These are phyloP conservation scores for Nakaseomyces uthaithaninus DNA, from an alignment of 1,139 yeast species.

Conservation along the genomic window DNA sequence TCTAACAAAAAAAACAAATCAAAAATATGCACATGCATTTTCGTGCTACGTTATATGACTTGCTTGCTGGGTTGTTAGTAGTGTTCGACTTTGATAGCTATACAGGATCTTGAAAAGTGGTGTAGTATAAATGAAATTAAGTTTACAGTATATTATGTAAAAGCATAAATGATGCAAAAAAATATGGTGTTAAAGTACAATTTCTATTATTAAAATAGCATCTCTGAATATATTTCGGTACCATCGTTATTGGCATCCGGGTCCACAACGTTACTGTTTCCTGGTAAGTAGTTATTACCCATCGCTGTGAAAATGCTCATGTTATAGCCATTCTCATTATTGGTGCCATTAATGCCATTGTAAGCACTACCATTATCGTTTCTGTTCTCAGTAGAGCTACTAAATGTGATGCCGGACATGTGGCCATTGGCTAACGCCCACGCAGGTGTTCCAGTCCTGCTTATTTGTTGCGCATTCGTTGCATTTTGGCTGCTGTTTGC, in stretches of 20 bases:
- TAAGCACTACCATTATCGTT: background rate
- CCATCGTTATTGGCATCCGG: conserved; percentile 5
- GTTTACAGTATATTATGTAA: no score
- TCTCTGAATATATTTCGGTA: conserved; percentile 4
- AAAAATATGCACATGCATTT: no score
- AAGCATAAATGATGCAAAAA: background rate
- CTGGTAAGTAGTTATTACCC: background rate
- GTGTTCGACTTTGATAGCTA: no score
- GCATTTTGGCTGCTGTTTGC: background rate
- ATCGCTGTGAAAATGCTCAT: background rate
- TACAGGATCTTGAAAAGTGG: no score
- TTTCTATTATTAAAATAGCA: conserved; percentile 2
- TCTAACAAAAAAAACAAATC: no score
- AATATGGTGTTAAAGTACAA: background rate
- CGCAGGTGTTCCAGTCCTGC: conserved; percentile 3
- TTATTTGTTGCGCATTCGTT: background rate
- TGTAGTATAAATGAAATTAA: no score
- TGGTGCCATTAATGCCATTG: background rate
- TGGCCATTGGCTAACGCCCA: conserved; percentile 5
- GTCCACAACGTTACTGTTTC: background rate
- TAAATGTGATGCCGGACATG: conserved; percentile 6
- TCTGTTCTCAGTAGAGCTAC: background rate
- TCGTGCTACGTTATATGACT: no score
- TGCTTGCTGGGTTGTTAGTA: no score
- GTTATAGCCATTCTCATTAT: conserved; percentile 4